Evolutionary conservation across 805 yeast species (phyloP), one percentile per base, ranked within the genome.

Genomic region (Saccharomycopsis javanensis): DNA sequence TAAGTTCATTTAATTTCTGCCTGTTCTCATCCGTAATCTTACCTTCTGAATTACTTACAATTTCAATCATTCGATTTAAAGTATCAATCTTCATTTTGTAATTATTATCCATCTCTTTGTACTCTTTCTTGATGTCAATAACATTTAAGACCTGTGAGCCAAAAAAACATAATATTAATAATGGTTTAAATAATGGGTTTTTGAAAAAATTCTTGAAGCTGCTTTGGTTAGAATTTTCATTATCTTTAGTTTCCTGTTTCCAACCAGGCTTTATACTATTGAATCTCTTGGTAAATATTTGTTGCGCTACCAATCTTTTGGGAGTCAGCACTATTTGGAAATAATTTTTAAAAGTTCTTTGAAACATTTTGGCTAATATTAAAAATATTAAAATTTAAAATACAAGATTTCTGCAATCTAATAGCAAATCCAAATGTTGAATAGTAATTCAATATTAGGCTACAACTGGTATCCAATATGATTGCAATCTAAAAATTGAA

Each of bases 81-180:
- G 74, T 70, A 18, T 64, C 60, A 10, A 72, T 66, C 63, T 75
- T 77, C 34, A 75, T 61, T 1, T 61, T 50, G 60, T 74, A 71
- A 13, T 74, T 65, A 42, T 71, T 65, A 25, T 72, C 75, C 62
- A 78, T 61, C 23, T 73, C 77, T 5, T 72, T 72, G 30, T 67
- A 65, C 13, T 69, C 69, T 38, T 75, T 71, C 55, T 76, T 72
- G 31, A 71, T 67, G 38, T 73, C 72, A 55, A 75, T 75, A 20
- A 79, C 72, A 63, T 76, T 74, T 60, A 76, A 72, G 7, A 79
- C 68, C 62, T 77, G 73, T 0, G 81, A 75, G 1, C 80, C 75
- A 46, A 77, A 74, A 11, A 77, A 62, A 5, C 79, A 70, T 1
- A 77, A 66, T 25, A 77, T 71, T 10, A 76, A 53, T 5, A 73